phyloP scores from a whole-genome alignment of 306 rosid genomes.

The Dicorynia guianensis region DNA sequence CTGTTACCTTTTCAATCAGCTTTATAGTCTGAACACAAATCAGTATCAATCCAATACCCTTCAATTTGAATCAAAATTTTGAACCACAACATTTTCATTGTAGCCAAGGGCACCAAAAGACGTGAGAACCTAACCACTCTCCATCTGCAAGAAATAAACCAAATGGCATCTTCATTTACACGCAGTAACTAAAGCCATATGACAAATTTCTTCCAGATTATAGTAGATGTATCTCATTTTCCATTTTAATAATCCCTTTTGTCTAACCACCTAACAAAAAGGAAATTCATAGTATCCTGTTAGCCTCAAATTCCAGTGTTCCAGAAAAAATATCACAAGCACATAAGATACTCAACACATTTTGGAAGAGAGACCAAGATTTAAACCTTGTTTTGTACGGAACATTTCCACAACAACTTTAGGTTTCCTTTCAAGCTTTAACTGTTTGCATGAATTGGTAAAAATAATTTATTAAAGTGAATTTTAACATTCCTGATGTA shows the following conservation, averaged over 20 bases:
- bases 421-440: slow-evolving; percentile 14
- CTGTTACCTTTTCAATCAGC: background rate
- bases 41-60: background rate
- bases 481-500: slow-evolving; percentile 1
- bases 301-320: slow-evolving; percentile 26
- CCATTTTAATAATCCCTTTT: background rate
- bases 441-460: slow-evolving; percentile 10
- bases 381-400: slow-evolving; percentile 11
- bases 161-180: background rate
- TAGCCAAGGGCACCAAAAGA: background rate
- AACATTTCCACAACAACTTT: slow-evolving; percentile 17
- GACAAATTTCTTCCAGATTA: background rate
- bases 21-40: background rate
- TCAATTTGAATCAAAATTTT: background rate
- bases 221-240: background rate
- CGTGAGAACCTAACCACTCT: background rate
- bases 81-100: background rate
- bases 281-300: background rate
- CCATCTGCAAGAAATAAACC: slow-evolving; percentile 9
- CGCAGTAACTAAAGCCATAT: background rate
- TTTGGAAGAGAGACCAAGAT: background rate
- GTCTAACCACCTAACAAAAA: background rate
- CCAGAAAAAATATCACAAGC: slow-evolving; percentile 9
- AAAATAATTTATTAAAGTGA: slow-evolving; percentile 13
- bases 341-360: background rate